Conservation (phyloP, 371 early-diverging fungal genomes). For the Funneliformis caledonium region DNA sequence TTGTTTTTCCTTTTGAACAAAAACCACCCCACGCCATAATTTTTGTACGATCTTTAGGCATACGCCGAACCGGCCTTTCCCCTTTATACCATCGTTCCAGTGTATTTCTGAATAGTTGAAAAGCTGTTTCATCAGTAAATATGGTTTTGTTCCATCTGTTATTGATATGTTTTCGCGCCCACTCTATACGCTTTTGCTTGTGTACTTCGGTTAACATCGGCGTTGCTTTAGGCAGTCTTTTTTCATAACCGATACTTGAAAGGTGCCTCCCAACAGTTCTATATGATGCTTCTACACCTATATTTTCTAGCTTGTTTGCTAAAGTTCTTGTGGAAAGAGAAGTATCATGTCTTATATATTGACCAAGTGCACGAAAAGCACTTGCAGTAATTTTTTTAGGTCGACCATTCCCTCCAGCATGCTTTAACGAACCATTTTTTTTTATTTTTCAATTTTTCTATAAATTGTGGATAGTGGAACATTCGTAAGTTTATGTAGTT, state of each 20-base stretch:
- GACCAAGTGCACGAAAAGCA: background rate
- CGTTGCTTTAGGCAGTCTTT: background rate
- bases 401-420: background rate
- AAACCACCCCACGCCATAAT: no score
- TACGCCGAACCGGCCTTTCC: background rate
- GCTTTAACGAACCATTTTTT: background rate
- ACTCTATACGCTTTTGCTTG: background rate
- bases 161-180: background rate
- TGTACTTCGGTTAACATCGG: background rate
- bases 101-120: constrained; percentile 6
- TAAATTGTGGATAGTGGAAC: no score
- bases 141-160: background rate
- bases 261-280: background rate
- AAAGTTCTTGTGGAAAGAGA: background rate
- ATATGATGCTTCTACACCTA: background rate
- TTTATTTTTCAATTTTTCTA: no score
- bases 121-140: constrained; percentile 4
- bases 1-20: no score
- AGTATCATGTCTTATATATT: background rate
- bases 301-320: background rate
- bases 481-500: background rate
- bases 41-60: background rate
- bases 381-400: constrained; percentile 21
- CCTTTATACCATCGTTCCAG: background rate
- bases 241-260: background rate